phyloP scores from a whole-genome alignment of 129 eudicot genomes.

The Ambrosia artemisiifolia region DNA sequence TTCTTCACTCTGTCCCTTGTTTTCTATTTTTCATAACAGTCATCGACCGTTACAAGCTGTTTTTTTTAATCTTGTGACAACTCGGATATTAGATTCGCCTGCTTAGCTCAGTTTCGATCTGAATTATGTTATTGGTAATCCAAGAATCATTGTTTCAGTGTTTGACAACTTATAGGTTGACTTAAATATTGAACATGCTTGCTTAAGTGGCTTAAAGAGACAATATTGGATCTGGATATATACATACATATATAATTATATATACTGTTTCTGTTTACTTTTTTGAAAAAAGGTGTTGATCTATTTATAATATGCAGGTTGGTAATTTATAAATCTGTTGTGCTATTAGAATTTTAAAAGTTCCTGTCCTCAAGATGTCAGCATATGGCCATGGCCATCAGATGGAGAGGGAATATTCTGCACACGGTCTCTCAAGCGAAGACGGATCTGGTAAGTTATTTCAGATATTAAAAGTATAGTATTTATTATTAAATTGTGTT shows the following conservation, averaged over 20 bases:
- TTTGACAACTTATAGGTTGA: slow-evolving; percentile 15
- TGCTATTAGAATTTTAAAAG: neutral
- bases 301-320: neutral
- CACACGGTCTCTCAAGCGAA: slow-evolving; percentile 39
- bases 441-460: slow-evolving; percentile 3
- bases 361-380: slow-evolving; percentile 32
- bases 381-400: slow-evolving; percentile 59
- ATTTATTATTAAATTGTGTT: slow-evolving; percentile 16
- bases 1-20: neutral
- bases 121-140: neutral
- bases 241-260: too few species aligned
- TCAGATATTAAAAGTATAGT: neutral
- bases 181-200: neutral
- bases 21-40: neutral
- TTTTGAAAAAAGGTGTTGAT: neutral
- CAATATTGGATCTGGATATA: slow-evolving; percentile 16
- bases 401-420: slow-evolving; percentile 51
- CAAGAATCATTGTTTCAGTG: neutral
- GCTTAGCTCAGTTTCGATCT: neutral
- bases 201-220: slow-evolving; percentile 9
- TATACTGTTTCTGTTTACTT: slow-evolving; percentile 15
- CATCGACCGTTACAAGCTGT: neutral
- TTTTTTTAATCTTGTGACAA: neutral
- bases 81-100: neutral
- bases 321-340: slow-evolving; percentile 6